Evolutionary conservation across 1,139 yeast genomes (phyloP).

Genomic region (Zygosaccharomyces sapae): DNA sequence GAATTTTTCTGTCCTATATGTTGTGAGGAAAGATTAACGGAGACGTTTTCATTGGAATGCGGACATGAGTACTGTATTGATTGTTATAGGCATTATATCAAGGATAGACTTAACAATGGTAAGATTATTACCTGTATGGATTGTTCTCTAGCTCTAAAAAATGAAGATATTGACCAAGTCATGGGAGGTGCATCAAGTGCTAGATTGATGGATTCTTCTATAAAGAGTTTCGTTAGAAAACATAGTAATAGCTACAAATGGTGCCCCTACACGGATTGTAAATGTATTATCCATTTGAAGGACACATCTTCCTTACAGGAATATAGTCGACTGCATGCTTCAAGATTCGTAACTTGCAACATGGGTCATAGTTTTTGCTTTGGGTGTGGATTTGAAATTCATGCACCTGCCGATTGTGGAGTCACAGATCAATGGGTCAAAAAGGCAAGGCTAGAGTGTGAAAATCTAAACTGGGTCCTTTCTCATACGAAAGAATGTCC

Average conservation of each 20-base stretch:
- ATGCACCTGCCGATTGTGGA: conserved; percentile 77
- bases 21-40: conserved; percentile 48
- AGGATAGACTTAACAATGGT: conserved; percentile 49
- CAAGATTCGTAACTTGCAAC: conserved; percentile 67
- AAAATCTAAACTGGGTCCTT: conserved; percentile 85
- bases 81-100: conserved; percentile 63
- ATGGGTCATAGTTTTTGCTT: conserved; percentile 75
- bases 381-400: conserved; percentile 71
- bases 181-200: conserved; percentile 35
- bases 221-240: conserved; percentile 52
- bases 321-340: conserved; percentile 38
- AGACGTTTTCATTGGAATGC: conserved; percentile 58
- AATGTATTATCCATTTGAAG: conserved; percentile 50
- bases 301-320: conserved; percentile 35
- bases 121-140: conserved; percentile 66
- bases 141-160: conserved; percentile 37
- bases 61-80: conserved; percentile 62
- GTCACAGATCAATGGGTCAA: conserved; percentile 69
- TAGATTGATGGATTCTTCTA: conserved; percentile 36
- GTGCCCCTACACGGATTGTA: conserved; percentile 91
- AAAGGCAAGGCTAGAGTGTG: conserved; percentile 83
- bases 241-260: conserved; percentile 51
- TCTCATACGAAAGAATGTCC: conserved; percentile 86
- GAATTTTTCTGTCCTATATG: conserved; percentile 61
- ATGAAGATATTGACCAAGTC: conserved; percentile 37